Evolutionary conservation across 192 early-diverging fungal genomes (phyloP).

Genomic region (Globomyces pollinis-pini): DNA sequence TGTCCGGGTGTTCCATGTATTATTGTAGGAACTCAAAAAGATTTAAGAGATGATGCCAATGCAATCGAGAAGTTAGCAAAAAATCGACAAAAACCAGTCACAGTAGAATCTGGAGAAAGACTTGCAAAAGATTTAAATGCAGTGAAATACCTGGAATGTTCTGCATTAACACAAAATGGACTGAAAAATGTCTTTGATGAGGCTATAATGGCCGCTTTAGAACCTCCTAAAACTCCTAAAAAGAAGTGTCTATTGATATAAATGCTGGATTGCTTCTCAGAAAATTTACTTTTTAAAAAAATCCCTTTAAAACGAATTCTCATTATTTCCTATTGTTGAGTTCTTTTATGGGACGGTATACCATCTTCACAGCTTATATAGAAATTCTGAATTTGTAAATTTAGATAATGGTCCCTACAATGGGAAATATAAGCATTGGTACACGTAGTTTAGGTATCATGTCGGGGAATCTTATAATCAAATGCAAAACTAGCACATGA

Average conservation of each 20-base stretch:
- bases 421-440: too few relatives aligned
- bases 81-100: slow-evolving; percentile 78
- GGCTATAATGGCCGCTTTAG: slow-evolving; percentile 92
- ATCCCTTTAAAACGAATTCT: not conserved
- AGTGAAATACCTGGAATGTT: slow-evolving; percentile 91
- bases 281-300: too few relatives aligned
- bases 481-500: too few relatives aligned
- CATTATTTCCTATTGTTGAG: not conserved
- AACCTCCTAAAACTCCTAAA: slow-evolving; percentile 70
- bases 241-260: slow-evolving; percentile 76
- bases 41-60: slow-evolving; percentile 79
- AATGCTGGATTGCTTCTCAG: too few relatives aligned
- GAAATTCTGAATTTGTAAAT: too few relatives aligned
- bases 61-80: slow-evolving; percentile 71
- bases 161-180: slow-evolving; percentile 83
- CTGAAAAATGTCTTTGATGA: slow-evolving; percentile 97
- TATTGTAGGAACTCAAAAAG: slow-evolving; percentile 88
- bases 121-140: slow-evolving; percentile 76
- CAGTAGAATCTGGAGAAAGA: slow-evolving; percentile 68
- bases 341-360: too few relatives aligned
- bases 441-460: too few relatives aligned
- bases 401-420: too few relatives aligned
- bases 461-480: too few relatives aligned
- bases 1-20: slow-evolving; percentile 92
- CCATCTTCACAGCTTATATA: too few relatives aligned